phyloP scores from a whole-genome alignment of 2,329 filamentous ascomycete species.

The Capronia coronata region DNA sequence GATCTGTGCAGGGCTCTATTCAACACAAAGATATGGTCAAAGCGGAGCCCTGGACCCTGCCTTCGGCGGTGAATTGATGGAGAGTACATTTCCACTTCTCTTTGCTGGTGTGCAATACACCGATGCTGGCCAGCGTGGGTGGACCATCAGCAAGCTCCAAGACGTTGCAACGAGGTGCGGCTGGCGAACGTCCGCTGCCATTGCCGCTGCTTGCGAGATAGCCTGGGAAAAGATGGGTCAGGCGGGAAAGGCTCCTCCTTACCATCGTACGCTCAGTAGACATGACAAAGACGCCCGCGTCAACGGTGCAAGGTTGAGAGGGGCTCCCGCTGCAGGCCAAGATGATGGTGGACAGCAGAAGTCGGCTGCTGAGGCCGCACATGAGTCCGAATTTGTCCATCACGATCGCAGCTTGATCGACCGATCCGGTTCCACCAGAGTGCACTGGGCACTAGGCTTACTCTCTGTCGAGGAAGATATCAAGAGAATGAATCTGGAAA shows the following conservation, averaged over 20 bases:
- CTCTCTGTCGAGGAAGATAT: conserved; percentile 73
- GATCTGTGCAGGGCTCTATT: conserved; percentile 64
- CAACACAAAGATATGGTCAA: conserved; percentile 34
- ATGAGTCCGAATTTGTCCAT: conserved; percentile 31
- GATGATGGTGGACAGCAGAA: neutral
- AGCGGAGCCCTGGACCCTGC: conserved; percentile 59
- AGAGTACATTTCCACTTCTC: conserved; percentile 75
- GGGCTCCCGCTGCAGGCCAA: conserved; percentile 43
- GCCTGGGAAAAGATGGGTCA: conserved; percentile 56
- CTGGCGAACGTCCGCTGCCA: conserved; percentile 75
- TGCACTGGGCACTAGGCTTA: conserved; percentile 72
- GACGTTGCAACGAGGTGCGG: conserved; percentile 75
- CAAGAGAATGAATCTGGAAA: conserved; percentile 51
- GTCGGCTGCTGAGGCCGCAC: conserved; percentile 17
- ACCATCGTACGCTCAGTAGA: conserved; percentile 44
- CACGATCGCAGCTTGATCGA: conserved; percentile 52
- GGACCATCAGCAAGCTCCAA: conserved; percentile 67
- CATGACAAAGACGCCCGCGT: conserved; percentile 25
- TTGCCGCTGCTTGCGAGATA: conserved; percentile 76
- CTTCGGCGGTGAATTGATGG: conserved; percentile 73
- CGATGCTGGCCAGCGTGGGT: conserved; percentile 64
- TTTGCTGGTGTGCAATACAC: conserved; percentile 78
- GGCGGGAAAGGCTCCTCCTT: conserved; percentile 69
- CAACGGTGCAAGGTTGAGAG: conserved; percentile 40
- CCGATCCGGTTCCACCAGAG: conserved; percentile 55